Base-by-base conservation (phyloP, 768 basidiomycete species). In the Cystofilobasidium capitatum region DNA sequence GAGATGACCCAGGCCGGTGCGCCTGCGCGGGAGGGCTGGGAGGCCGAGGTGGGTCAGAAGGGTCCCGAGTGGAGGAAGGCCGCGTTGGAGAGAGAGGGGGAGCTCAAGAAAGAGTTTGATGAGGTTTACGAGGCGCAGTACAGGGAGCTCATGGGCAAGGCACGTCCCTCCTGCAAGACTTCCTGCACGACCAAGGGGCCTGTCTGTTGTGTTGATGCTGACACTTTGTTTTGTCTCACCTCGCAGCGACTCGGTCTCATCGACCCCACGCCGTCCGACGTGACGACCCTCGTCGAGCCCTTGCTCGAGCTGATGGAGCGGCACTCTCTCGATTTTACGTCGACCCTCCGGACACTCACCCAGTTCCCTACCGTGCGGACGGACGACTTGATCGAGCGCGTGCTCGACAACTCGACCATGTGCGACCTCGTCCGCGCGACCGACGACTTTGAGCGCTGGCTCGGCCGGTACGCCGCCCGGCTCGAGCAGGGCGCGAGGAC, bases 301-400 rank as follows among this genome's bases (percentile, higher is more conserved):
- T 81, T 93, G 47, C 80, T 97, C n/a, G 80, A 83, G 45, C 76
- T 93, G 39, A 83, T 98, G 79, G 83, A 86, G 65, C 75, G 76
- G 1, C 83, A 91, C 70, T 79, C 80, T 59, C 81, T 97, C n/a
- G 96, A 98, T 78, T 94, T 91, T 78, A 86, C 91, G 73, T 81
- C 83, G 17, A 87, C 91, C 3, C 90, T 97, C 82, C 84, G 94
- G 31, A 79, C 76, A 4, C 79, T 99, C 12, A 4, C n/a, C 13
- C 70, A 74, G 71, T 66, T 76, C 55, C 70, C 70, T 59, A 26
- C 57, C 20, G 61, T 76, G 58, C 62, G 69, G 24, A 59, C 67
- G 8, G 26, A 55, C 60, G n/a, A 61, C 49, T 22, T 62, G 55
- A 13, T 69, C 51, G 26, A 63, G 47, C 58, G 47, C 10, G 36